phyloP scores from a whole-genome alignment of 179 eudicot species.

The Spergularia azorica region DNA sequence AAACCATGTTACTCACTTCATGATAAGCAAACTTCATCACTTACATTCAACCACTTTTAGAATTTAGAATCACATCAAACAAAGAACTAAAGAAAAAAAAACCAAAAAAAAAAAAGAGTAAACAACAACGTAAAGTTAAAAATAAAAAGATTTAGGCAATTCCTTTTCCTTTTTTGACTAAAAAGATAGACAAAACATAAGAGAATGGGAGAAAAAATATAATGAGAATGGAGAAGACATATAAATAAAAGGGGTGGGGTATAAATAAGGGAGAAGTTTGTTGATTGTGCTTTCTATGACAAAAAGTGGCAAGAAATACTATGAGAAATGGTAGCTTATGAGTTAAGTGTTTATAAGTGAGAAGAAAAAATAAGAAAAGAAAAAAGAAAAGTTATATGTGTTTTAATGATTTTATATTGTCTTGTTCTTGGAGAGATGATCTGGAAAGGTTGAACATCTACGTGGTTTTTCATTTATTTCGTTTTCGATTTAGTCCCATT shows the following conservation, averaged over 20 bases:
- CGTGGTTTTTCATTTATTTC: constrained; percentile 22
- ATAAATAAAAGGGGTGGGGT: too few relatives aligned
- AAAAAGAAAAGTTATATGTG: too few relatives aligned
- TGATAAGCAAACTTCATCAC: constrained; percentile 8
- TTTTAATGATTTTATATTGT: constrained; percentile 9
- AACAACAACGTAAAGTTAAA: constrained; percentile 8
- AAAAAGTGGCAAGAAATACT: constrained; percentile 14
- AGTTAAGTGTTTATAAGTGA: constrained; percentile 18
- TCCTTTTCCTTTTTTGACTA: constrained; percentile 28
- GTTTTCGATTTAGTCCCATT: constrained; percentile 10
- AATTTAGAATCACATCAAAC: not conserved
- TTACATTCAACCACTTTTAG: not conserved
- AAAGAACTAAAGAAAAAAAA: not conserved
- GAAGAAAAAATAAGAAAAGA: too few relatives aligned
- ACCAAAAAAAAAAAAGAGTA: not conserved
- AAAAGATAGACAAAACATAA: constrained; percentile 15
- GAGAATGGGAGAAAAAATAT: constrained; percentile 14
- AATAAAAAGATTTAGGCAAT: constrained; percentile 15
- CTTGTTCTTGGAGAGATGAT: constrained; percentile 23
- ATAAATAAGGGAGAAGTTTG: constrained; percentile 13
- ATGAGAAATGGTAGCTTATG: constrained; percentile 25
- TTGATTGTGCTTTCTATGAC: constrained; percentile 30
- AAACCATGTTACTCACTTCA: constrained; percentile 2
- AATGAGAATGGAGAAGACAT: constrained; percentile 14
- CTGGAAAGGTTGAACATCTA: constrained; percentile 33